Conservation (phyloP, 2,329 filamentous ascomycete genomes). For the Diplodia intermedia region DNA sequence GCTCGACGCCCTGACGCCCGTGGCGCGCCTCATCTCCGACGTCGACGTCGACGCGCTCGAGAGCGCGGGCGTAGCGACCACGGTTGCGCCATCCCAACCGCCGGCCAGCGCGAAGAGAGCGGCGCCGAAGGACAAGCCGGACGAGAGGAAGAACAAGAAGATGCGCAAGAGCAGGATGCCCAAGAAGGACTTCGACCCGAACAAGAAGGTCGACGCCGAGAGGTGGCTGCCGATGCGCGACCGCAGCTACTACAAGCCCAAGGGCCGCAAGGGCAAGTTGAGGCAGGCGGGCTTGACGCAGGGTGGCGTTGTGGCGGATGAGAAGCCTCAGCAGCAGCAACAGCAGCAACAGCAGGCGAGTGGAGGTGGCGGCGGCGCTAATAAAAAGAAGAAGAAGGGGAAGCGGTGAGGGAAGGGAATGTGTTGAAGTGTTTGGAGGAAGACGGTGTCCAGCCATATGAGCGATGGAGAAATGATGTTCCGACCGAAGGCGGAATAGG, state of each 20-base stretch:
- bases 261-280: constrained; percentile 91
- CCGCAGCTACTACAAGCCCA: constrained; percentile 85
- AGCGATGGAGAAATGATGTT: not conserved
- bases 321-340: constrained; percentile 50
- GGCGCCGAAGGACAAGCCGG: constrained; percentile 53
- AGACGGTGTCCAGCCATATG: not conserved
- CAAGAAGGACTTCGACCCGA: constrained; percentile 77
- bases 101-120: constrained; percentile 50
- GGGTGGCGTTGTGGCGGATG: constrained; percentile 80
- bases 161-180: constrained; percentile 68
- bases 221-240: constrained; percentile 92
- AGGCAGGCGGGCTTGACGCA: constrained; percentile 75
- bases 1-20: constrained; percentile 64
- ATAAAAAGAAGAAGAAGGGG: constrained; percentile 42
- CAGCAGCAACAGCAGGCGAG: constrained; percentile 37
- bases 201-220: constrained; percentile 85
- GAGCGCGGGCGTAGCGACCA: constrained; percentile 67
- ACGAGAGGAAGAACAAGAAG: constrained; percentile 67
- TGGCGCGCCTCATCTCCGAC: constrained; percentile 66
- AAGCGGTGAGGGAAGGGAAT: constrained; percentile 35
- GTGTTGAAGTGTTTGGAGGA: not conserved
- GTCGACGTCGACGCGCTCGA: constrained; percentile 70
- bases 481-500: not conserved
- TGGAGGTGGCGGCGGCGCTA: constrained; percentile 39
- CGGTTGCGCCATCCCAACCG: constrained; percentile 37